Evolutionary conservation across 805 yeast species (phyloP), one percentile per base, ranked within the genome.

Genomic region (Alloascoidea hylecoeti): DNA sequence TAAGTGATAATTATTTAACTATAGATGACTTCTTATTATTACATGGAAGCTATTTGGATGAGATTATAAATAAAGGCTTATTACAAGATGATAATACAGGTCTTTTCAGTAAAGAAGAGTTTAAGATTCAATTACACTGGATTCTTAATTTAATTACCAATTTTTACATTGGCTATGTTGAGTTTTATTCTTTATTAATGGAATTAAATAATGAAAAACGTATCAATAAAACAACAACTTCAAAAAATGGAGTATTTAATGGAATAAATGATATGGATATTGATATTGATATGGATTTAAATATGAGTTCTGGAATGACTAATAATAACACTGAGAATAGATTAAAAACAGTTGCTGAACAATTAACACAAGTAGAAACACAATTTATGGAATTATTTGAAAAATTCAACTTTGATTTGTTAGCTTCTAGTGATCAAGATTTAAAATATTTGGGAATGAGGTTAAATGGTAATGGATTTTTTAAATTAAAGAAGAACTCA

Each of bases 401-500:
- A n/a, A 23, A n/a, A 23, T 23, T 23, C 30, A 23, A 23, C 30
- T 23, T 23, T 23, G 30, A 23, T 23, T 23, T 23, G n/a, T 9
- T 23, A 23, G n/a, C 13, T 23, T 23, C 30, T n/a, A 23, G 30
- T 23, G 30, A 23, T 23, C 9, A 9, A n/a, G n/a, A n/a, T 23
- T 23, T 23, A 23, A 23, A 23, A 23, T n/a, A 23, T n/a, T n/a
- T 23, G 9, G 30, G 30, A 9, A 9, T 9, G 9, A 9, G 30
- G 30, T n/a, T 23, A 9, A 23, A 23, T 23, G 30, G 30, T 9
- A 23, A 23, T n/a, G n/a, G n/a, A 9, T 23, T 9, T n/a, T 23
- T 23, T n/a, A 23, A n/a, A n/a, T n/a, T 23, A 23, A 23, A n/a
- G n/a, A 23, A 23, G 30, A 23, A 23, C n/a, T n/a, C n/a, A n/a